Conservation (phyloP, 2,329 filamentous ascomycete species). For the Trichoderma sp. region DNA sequence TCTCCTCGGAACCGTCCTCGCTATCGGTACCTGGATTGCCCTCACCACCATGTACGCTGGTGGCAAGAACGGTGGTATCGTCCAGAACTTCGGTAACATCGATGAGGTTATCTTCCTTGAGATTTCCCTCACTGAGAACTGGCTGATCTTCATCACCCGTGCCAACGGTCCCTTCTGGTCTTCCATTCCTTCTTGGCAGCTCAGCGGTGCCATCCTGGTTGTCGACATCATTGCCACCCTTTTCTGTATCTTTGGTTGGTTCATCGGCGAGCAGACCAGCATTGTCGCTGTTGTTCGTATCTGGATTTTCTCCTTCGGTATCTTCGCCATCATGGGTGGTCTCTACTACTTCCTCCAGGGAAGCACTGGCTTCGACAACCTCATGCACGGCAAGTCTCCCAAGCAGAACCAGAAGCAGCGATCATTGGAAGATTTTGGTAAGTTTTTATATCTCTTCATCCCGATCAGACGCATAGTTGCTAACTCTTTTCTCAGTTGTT, state of each 20-base stretch:
- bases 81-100: slow-evolving; percentile 82
- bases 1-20: slow-evolving; percentile 77
- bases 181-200: slow-evolving; percentile 83
- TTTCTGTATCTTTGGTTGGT: slow-evolving; percentile 85
- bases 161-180: slow-evolving; percentile 93
- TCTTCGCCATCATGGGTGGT: slow-evolving; percentile 81
- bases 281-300: slow-evolving; percentile 85
- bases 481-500: slow-evolving; percentile 68
- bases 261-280: slow-evolving; percentile 66
- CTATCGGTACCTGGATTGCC: slow-evolving; percentile 83
- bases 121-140: slow-evolving; percentile 90
- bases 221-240: slow-evolving; percentile 84
- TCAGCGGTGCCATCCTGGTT: slow-evolving; percentile 72
- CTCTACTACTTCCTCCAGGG: slow-evolving; percentile 77
- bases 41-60: slow-evolving; percentile 79
- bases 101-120: slow-evolving; percentile 86
- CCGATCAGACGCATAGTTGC: slow-evolving; percentile 30
- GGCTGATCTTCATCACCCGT: slow-evolving; percentile 95
- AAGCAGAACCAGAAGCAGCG: slow-evolving; percentile 83
- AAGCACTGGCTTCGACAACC: slow-evolving; percentile 80
- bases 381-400: slow-evolving; percentile 87
- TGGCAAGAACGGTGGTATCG: slow-evolving; percentile 74
- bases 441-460: slow-evolving; percentile 42
- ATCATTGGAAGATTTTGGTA: slow-evolving; percentile 86
- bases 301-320: slow-evolving; percentile 88